phyloP scores from a whole-genome alignment of 495 filamentous ascomycete species.

The Lepidopterella palustris region DNA sequence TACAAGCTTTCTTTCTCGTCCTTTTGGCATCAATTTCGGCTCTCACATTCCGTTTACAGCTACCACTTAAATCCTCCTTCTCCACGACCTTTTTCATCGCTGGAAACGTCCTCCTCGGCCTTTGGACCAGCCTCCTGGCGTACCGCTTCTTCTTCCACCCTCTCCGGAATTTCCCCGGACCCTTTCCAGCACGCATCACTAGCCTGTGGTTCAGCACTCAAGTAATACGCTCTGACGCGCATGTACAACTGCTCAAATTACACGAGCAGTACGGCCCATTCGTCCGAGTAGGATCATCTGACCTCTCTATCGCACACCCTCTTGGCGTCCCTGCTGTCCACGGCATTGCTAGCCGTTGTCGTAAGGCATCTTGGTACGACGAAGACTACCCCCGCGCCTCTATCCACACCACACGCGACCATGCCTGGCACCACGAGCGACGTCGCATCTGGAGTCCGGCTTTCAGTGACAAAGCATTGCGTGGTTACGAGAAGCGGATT shows the following conservation, averaged over 20 bases:
- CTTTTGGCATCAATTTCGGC: no score
- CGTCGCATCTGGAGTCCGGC: conserved; percentile 1
- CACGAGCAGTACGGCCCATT: background rate
- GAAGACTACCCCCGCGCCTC: background rate
- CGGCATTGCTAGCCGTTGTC: background rate
- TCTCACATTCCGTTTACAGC: no score
- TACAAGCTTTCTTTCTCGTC: no score
- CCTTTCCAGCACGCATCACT: background rate
- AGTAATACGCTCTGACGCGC: background rate
- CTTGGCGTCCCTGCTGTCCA: background rate
- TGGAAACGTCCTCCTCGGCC: conserved; percentile 9
- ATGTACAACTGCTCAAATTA: background rate
- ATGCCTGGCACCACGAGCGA: background rate
- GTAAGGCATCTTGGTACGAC: conserved; percentile 14
- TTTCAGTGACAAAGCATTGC: background rate
- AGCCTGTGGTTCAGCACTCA: background rate
- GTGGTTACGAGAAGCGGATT: background rate
- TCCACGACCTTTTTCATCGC: background rate
- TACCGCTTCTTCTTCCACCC: conserved; percentile 25
- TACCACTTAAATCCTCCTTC: no score
- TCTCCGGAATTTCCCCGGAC: conserved; percentile 14
- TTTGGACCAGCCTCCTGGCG: conserved; percentile 41
- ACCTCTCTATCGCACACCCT: conserved; percentile 8
- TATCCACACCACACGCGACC: background rate
- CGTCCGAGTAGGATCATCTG: conserved; percentile 3